Evolutionary conservation across 257 asterid species (phyloP).

Genomic region (Coffea eugenioides): DNA sequence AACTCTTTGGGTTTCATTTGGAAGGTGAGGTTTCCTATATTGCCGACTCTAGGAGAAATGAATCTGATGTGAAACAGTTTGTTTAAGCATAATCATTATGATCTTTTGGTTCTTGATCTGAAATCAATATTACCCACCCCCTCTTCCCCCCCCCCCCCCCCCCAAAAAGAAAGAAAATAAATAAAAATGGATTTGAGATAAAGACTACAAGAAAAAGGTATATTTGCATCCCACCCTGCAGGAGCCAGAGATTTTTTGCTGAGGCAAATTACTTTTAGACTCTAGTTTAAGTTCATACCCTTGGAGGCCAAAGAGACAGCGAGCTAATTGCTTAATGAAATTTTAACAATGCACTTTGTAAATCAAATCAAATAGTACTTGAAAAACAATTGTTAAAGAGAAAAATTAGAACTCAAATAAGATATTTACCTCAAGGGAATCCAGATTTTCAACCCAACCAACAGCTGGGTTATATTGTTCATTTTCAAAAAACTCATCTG

Average conservation of each 20-base stretch:
- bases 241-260: background rate
- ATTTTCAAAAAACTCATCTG: constrained; percentile 74
- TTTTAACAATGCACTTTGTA: background rate
- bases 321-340: background rate
- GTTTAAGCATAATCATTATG: no score
- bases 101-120: no score
- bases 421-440: constrained; percentile 52
- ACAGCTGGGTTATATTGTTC: constrained; percentile 47
- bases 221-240: background rate
- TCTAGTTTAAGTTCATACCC: background rate
- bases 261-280: background rate
- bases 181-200: background rate
- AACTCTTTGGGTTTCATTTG: background rate
- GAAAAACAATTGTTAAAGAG: constrained; percentile 6
- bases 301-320: no score
- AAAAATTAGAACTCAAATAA: background rate
- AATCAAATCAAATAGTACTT: background rate
- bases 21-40: background rate
- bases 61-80: no score
- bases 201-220: background rate
- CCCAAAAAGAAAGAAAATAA: no score
- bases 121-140: no score
- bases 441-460: constrained; percentile 63
- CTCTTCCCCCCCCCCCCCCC: no score
- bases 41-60: background rate